A percentile compares a stretch with the other conserved stretches of the same genome.
Evolutionary conservation across 495 filamentous ascomycete genomes (phyloP).

Genomic region (Hyaloscypha hepaticicola): DNA sequence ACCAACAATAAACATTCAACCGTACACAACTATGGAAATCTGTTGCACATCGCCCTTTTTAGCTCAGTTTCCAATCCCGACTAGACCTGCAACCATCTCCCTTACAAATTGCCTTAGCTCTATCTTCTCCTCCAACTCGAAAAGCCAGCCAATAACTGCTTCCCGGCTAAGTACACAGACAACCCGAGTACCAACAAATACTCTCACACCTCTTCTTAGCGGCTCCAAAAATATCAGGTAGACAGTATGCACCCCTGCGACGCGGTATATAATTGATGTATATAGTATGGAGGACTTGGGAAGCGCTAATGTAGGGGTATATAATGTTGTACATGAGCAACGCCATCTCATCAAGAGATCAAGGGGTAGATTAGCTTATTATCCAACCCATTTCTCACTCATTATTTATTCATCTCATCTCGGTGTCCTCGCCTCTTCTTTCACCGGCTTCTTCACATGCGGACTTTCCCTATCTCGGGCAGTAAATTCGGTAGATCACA

Average conservation of each 20-base stretch:
- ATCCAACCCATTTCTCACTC: background rate
- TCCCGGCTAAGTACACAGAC: background rate
- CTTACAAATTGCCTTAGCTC: background rate
- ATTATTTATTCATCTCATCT: background rate
- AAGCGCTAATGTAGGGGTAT: background rate
- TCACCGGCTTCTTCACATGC: background rate
- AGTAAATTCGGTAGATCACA: conserved; percentile 42
- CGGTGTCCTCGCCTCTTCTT: background rate
- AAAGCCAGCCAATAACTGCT: background rate
- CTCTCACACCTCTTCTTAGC: background rate
- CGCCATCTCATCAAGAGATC: no score
- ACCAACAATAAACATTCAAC: background rate
- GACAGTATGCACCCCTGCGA: background rate
- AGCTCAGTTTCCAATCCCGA: conserved; percentile 5
- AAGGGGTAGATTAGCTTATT: background rate
- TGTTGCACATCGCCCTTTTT: conserved; percentile 11
- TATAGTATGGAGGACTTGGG: background rate
- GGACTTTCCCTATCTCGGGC: background rate
- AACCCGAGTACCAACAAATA: conserved; percentile 2
- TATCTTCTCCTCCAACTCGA: background rate
- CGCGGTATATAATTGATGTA: background rate
- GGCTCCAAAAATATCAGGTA: background rate
- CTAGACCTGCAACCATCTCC: background rate
- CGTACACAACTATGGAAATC: background rate
- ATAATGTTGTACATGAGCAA: background rate